phyloP scores from a whole-genome alignment of 2,329 filamentous ascomycete genomes.

The Cordyceps tenuipes region DNA sequence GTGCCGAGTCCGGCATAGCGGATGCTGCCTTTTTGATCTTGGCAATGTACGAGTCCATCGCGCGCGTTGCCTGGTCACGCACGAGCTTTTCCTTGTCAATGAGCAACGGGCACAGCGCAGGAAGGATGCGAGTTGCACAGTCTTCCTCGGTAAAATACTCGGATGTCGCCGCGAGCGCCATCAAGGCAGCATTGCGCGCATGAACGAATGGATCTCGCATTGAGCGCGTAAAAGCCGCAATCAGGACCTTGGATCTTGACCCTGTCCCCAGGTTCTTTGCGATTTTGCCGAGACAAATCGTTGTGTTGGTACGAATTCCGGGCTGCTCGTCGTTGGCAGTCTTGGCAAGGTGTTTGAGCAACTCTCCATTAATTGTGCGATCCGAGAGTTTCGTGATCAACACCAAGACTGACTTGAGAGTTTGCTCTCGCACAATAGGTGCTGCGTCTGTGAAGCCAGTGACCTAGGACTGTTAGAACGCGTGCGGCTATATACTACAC shows the following conservation, averaged over 20 bases:
- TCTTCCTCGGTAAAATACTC: constrained; percentile 89
- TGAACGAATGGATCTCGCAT: constrained; percentile 92
- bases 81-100: constrained; percentile 95
- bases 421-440: constrained; percentile 89
- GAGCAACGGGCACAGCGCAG: constrained; percentile 72
- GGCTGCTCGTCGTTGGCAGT: constrained; percentile 97
- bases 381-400: constrained; percentile 87
- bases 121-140: constrained; percentile 73
- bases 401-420: constrained; percentile 83
- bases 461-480: constrained; percentile 44
- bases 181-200: constrained; percentile 77
- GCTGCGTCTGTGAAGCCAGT: constrained; percentile 90
- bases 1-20: constrained; percentile 69
- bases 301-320: constrained; percentile 95
- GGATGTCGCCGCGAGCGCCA: constrained; percentile 76
- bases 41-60: constrained; percentile 76
- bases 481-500: too few relatives aligned
- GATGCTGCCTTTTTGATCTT: constrained; percentile 71
- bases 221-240: constrained; percentile 84
- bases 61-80: constrained; percentile 84
- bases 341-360: constrained; percentile 84
- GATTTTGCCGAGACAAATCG: constrained; percentile 94
- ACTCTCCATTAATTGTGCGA: constrained; percentile 84
- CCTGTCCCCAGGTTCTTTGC: constrained; percentile 75
- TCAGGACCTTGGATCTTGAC: constrained; percentile 79